Base-by-base conservation (phyloP, 179 eudicot genomes). In the Drosera spatulata region DNA sequence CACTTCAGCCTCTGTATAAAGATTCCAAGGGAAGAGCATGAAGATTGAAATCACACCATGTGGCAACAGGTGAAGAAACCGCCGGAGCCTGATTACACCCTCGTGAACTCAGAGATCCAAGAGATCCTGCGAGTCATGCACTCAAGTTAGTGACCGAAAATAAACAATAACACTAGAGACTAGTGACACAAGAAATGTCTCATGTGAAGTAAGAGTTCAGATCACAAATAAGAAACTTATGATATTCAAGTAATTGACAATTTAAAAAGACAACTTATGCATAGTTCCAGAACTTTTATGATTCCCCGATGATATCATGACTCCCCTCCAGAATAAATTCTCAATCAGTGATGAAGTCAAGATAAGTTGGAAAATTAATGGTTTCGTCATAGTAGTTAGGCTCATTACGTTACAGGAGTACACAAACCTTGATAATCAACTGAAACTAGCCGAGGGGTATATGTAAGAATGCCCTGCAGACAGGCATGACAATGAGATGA, bases 361-460 rank as follows among this genome's bases (percentile, higher is more conserved):
- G 1, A 22, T 22, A 22, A 22, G 33, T 22, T 22, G 33, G 33
- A 22, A 22, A 22, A 22, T 22, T 22, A 22, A 22, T 22, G 33
- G 33, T 22, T 22, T 22, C 33, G 33, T 22, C 33, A 22, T 22
- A 0, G 33, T 4, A 10, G 13, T 3, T 0, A 5, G 13, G 55
- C 15, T 51, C 22, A 51, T 3, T 12, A 10, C 13, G 55, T 51
- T 7, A 51, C 1, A 51, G 58, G 10, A 54, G 65, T 15, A 64
- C 51, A 60, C 61, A 22, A 75, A 91, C 96, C 99, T 86, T 80
- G 89, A 68, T 73, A 76, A 63, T 81, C 84, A 63, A 93, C 59
- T 14, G 99, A 82, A 60, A 93, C 67, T 75, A 93, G 50, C 66
- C 99, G 89, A 64, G 99, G 99, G 43, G 99, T 93, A 66, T 88